Percentiles rank a stretch among this genome's conserved stretches.
Evolutionary conservation across 805 yeast species (phyloP).

Genomic region (Saturnispora galanensis): DNA sequence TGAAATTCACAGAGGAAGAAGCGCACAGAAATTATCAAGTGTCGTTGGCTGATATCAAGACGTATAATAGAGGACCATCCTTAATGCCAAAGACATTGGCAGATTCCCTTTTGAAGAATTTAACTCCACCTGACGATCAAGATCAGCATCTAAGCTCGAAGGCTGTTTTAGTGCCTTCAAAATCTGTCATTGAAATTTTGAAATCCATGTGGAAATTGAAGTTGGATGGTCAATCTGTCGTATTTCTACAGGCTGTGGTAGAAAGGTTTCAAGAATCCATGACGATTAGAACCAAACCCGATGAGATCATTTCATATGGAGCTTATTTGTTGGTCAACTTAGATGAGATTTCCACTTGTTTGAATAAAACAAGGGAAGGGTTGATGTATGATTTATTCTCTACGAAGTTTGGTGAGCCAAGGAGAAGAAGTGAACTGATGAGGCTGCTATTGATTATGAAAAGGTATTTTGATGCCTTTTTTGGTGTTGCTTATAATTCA

Average conservation of each 20-base stretch:
- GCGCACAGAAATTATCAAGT: conserved; percentile 3
- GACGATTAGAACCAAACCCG: conserved; percentile 3
- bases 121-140: conserved; percentile 77
- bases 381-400: conserved; percentile 10
- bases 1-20: conserved; percentile 1
- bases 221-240: conserved; percentile 81
- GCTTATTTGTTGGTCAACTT: conserved; percentile 12
- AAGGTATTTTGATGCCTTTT: conserved; percentile 13
- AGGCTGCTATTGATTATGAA: conserved; percentile 11
- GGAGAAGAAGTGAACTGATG: conserved; percentile 10
- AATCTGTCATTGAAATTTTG: conserved; percentile 79
- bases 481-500: conserved; percentile 10
- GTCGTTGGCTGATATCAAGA: conserved; percentile 53
- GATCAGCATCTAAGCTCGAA: conserved; percentile 70
- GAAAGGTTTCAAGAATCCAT: conserved; percentile 62
- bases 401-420: background rate
- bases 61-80: conserved; percentile 56
- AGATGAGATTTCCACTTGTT: conserved; percentile 8
- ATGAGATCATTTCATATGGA: conserved; percentile 6
- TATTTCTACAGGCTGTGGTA: conserved; percentile 77
- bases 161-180: conserved; percentile 90
- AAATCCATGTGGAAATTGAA: conserved; percentile 98
- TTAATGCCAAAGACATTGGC: conserved; percentile 70
- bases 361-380: conserved; percentile 5
- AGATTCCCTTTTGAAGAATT: conserved; percentile 70